Percentiles rank a stretch among this genome's conserved stretches.
These are phyloP conservation scores for Euphorbia pulcherrima DNA, from an alignment of 345 rosid genomes.

Conservation along the genomic window DNA sequence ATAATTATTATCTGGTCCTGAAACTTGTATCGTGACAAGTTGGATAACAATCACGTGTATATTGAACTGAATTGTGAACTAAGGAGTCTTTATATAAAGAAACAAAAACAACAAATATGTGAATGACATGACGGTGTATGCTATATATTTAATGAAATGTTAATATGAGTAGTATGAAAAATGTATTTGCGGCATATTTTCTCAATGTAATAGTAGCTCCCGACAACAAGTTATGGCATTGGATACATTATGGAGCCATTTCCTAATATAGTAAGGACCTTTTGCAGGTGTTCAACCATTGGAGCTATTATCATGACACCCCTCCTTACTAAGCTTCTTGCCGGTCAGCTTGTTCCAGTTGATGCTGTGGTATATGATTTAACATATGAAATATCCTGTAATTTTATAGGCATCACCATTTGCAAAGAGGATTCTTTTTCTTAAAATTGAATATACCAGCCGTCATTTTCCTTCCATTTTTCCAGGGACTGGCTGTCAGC, in stretches of 20 bases:
- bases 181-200: neutral
- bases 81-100: neutral
- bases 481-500: slow-evolving; percentile 88
- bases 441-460: neutral
- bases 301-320: slow-evolving; percentile 99
- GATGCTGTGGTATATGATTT: slow-evolving; percentile 92
- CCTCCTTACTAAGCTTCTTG: slow-evolving; percentile 95
- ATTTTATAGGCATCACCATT: neutral
- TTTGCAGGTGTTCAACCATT: slow-evolving; percentile 81
- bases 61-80: neutral
- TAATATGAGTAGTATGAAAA: neutral
- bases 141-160: neutral
- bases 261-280: slow-evolving; percentile 15
- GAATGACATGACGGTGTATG: neutral
- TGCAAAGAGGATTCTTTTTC: neutral
- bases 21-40: neutral
- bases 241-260: neutral
- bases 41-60: neutral
- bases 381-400: too few species aligned
- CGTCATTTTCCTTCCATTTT: slow-evolving; percentile 12
- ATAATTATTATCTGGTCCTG: neutral
- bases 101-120: too few species aligned
- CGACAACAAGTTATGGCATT: neutral
- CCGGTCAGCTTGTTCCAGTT: slow-evolving; percentile 98
- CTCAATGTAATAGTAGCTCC: neutral